Percentiles rank a stretch among this genome's conserved stretches.
Evolutionary conservation across 2,329 filamentous ascomycete genomes (phyloP).

Genomic region (Colletotrichum endophyticum): DNA sequence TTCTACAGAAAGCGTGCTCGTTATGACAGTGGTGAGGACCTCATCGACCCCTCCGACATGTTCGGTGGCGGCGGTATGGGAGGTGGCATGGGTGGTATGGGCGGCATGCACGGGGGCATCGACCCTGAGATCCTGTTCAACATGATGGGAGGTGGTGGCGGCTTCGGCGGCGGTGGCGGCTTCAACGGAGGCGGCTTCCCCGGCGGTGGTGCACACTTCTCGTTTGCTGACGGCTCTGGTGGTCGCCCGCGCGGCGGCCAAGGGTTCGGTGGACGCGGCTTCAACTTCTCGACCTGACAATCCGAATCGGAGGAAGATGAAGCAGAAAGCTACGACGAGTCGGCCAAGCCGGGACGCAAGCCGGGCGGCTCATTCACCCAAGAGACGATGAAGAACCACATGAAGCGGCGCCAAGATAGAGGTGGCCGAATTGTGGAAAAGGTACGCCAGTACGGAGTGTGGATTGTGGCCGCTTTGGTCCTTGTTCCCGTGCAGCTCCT

Average conservation of each 20-base stretch:
- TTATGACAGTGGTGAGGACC: slow-evolving; percentile 92
- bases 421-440: slow-evolving; percentile 43
- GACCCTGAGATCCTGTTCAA: slow-evolving; percentile 81
- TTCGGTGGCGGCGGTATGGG: slow-evolving; percentile 68
- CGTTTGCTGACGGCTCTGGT: slow-evolving; percentile 51
- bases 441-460: slow-evolving; percentile 47
- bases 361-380: slow-evolving; percentile 25
- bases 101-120: slow-evolving; percentile 70
- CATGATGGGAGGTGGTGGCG: slow-evolving; percentile 74
- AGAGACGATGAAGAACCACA: slow-evolving; percentile 32
- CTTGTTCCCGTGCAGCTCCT: slow-evolving; percentile 51
- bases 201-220: slow-evolving; percentile 59
- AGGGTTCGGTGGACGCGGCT: slow-evolving; percentile 34
- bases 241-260: slow-evolving; percentile 39
- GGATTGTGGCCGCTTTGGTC: slow-evolving; percentile 47
- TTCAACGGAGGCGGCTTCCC: slow-evolving; percentile 58
- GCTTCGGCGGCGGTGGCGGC: slow-evolving; percentile 53
- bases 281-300: slow-evolving; percentile 55
- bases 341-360: slow-evolving; percentile 28
- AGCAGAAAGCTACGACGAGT: slow-evolving; percentile 35
- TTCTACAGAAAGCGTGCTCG: slow-evolving; percentile 76
- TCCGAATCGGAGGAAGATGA: slow-evolving; percentile 37
- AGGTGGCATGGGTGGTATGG: slow-evolving; percentile 65
- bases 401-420: slow-evolving; percentile 35
- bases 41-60: slow-evolving; percentile 87